A percentile compares a stretch with the other conserved stretches of the same genome.
phyloP scores from a whole-genome alignment of 2,329 filamentous ascomycete genomes.

The Biscogniauxia marginata region DNA sequence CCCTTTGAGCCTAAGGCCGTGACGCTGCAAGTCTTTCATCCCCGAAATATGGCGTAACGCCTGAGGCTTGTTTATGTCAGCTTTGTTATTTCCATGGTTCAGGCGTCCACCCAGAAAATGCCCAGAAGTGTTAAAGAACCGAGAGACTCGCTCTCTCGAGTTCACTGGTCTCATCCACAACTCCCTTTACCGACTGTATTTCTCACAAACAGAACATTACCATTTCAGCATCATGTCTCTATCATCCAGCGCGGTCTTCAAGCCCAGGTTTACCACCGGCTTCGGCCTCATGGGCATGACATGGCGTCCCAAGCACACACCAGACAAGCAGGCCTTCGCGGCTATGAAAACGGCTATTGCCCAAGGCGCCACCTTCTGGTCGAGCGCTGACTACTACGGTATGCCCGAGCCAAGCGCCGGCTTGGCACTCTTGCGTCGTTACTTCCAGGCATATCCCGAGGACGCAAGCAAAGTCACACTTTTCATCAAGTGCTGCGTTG shows the following conservation, averaged over 20 bases:
- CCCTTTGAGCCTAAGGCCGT: neutral
- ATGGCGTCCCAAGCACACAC: constrained; percentile 15
- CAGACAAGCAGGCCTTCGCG: constrained; percentile 27
- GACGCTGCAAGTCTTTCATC: neutral
- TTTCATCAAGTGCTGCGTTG: neutral
- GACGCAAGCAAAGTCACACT: neutral
- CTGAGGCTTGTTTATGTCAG: neutral
- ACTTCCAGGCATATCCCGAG: neutral
- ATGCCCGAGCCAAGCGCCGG: neutral
- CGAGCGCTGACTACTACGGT: neutral
- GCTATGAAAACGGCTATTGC: neutral
- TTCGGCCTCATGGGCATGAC: constrained; percentile 16
- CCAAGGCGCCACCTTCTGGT: neutral
- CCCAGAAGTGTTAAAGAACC: neutral
- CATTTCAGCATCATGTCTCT: neutral
- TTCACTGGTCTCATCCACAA: neutral
- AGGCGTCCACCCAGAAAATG: neutral
- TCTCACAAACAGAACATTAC: neutral
- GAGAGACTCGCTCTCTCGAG: neutral
- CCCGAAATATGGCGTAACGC: neutral
- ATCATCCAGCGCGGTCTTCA: neutral
- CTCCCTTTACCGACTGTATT: neutral
- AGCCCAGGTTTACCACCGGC: constrained; percentile 1
- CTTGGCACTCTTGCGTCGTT: neutral
- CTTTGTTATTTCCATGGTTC: neutral